Evolutionary conservation across 129 eudicot genomes (phyloP), one percentile per base, ranked within the genome.

Genomic region (Flaveria bidentis): DNA sequence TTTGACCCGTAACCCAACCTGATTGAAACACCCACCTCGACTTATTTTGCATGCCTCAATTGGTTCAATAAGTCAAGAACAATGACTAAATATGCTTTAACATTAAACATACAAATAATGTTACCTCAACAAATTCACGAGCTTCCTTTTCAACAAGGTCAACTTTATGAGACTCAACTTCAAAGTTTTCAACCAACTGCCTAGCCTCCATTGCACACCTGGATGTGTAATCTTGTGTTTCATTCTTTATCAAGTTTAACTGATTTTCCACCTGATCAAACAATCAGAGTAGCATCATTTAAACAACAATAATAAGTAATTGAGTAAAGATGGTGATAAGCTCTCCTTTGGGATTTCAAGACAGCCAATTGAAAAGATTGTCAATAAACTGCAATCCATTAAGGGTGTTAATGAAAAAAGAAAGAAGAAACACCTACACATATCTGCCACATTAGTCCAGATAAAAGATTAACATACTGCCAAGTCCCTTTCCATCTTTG

Each of bases 71-170:
- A 1, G 41, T 36, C 41, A 36, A 36, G 5, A 36, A 70, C 23
- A 36, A 70, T 58, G 20, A 58, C 17, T n/a, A 9, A 14, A 5
- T 18, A 14, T 73, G 74, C 46, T 63, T 41, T 49, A 28, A 3
- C 9, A 66, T 2, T 56, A 36, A 53, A 28, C 45, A n/a, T 26
- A 41, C 0, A 23, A 44, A 15, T 25, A 55, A 12, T 53, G 73
- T 44, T 86, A 90, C 98, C 97, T 86, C 76, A 71, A 88, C 73
- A 83, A 87, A 58, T 23, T 93, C 88, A 50, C 46, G 65, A 44
- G 97, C 96, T 76, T 93, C 98, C 56, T 75, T 85, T 91, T 91
- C 98, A 30, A 85, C 78, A 47, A 23, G 63, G 45, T 76, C 86
- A 81, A 91, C 72, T 60, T 85, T 84, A 30, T 47, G 86, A 53